Conservation (phyloP, 2,329 filamentous ascomycete species). For the Botrytis pseudocinerea region DNA sequence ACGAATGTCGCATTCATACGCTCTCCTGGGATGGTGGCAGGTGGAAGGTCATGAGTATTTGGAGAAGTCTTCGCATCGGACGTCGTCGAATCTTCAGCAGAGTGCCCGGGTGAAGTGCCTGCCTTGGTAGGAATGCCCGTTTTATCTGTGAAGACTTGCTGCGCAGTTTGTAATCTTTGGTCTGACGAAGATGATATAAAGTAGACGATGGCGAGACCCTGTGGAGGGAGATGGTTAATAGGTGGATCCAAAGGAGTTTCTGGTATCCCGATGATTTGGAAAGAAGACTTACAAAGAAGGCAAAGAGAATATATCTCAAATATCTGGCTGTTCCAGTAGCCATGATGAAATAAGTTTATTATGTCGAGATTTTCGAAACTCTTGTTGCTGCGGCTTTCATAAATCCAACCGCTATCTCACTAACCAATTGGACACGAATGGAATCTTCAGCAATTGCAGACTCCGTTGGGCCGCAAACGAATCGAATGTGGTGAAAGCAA, state of each 20-base stretch:
- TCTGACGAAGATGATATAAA: constrained; percentile 70
- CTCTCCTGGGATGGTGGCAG: constrained; percentile 58
- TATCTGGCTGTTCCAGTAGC: constrained; percentile 57
- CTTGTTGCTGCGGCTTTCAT: constrained; percentile 9
- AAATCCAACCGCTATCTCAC: constrained; percentile 2
- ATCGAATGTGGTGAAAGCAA: not conserved
- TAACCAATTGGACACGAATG: constrained; percentile 22
- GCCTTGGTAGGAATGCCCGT: constrained; percentile 34
- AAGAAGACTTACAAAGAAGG: constrained; percentile 69
- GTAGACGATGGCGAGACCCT: constrained; percentile 74
- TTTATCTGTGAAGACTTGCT: constrained; percentile 33
- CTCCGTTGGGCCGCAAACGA: not conserved
- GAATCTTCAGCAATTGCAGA: not conserved
- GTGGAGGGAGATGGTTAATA: not conserved
- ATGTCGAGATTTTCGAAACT: not conserved
- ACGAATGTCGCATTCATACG: constrained; percentile 98
- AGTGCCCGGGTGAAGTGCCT: constrained; percentile 29
- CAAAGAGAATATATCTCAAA: constrained; percentile 75
- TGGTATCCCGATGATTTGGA: not conserved
- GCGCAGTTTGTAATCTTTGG: constrained; percentile 42
- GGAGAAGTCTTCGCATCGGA: constrained; percentile 32
- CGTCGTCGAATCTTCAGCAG: constrained; percentile 28
- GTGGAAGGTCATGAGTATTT: constrained; percentile 42
- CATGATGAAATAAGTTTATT: constrained; percentile 31
- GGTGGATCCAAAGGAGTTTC: not conserved